These are phyloP conservation scores for Apiotrichum porosum DNA, from an alignment of 1,284 basidiomycete species.

Conservation along the genomic window DNA sequence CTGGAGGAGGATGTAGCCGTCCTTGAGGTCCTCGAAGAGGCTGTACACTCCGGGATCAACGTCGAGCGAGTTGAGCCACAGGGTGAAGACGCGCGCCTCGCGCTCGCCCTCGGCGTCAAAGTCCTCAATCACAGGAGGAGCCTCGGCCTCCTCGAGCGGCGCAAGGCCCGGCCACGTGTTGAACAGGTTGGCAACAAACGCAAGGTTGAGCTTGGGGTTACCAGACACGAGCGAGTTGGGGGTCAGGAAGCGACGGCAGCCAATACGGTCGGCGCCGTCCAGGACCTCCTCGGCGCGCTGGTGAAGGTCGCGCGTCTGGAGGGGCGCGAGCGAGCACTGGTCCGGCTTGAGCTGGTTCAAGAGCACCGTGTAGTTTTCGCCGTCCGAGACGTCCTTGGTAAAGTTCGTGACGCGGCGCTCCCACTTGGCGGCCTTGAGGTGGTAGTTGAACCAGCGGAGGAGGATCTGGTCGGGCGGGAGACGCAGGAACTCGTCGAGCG, in stretches of 20 bases:
- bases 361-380: slow-evolving; percentile 94
- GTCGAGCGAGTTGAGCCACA: slow-evolving; percentile 95
- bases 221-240: slow-evolving; percentile 84
- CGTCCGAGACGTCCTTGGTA: slow-evolving; percentile 88
- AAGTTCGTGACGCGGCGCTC: slow-evolving; percentile 82
- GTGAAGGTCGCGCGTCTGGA: slow-evolving; percentile 77
- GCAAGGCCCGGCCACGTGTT: slow-evolving; percentile 93
- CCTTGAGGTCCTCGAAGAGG: slow-evolving; percentile 88
- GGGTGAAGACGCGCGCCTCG: slow-evolving; percentile 93
- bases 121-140: slow-evolving; percentile 73
- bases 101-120: slow-evolving; percentile 98
- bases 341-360: slow-evolving; percentile 93
- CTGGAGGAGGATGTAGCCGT: slow-evolving; percentile 85
- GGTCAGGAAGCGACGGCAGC: slow-evolving; percentile 93
- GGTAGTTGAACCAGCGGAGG: slow-evolving; percentile 97
- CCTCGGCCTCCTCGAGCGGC: slow-evolving; percentile 83
- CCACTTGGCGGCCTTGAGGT: slow-evolving; percentile 93
- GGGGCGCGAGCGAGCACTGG: slow-evolving; percentile 83
- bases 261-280: slow-evolving; percentile 87
- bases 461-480: slow-evolving; percentile 96
- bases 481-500: slow-evolving; percentile 87
- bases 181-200: slow-evolving; percentile 97
- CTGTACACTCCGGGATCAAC: slow-evolving; percentile 96
- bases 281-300: slow-evolving; percentile 86
- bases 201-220: slow-evolving; percentile 97